A percentile compares a stretch with the other conserved stretches of the same genome.
Evolutionary conservation across 75 land plant species (phyloP).

Genomic region (Cryptomeria japonica): DNA sequence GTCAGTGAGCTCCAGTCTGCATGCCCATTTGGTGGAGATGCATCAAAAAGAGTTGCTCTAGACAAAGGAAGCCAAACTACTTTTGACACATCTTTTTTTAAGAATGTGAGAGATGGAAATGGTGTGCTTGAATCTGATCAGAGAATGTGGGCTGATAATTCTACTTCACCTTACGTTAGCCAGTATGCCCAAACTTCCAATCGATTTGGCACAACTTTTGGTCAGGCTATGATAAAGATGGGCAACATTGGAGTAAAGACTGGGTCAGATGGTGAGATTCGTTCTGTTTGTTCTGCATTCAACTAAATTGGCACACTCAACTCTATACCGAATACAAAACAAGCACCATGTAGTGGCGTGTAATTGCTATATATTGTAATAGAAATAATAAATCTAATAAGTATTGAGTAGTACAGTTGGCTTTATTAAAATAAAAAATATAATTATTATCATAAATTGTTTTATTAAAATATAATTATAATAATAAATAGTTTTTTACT

Average conservation of each 20-base stretch:
- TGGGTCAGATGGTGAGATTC: constrained; percentile 52
- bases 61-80: constrained; percentile 42
- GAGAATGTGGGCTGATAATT: constrained; percentile 31
- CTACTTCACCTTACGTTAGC: constrained; percentile 21
- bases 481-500: too few species aligned
- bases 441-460: too few species aligned
- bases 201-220: constrained; percentile 31
- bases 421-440: too few species aligned
- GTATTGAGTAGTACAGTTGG: too few species aligned
- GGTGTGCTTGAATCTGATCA: constrained; percentile 58
- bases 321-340: too few species aligned
- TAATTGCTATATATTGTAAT: too few species aligned
- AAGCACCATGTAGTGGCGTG: too few species aligned
- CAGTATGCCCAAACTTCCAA: constrained; percentile 18
- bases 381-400: too few species aligned
- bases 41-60: constrained; percentile 33
- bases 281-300: constrained; percentile 44
- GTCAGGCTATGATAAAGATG: constrained; percentile 53
- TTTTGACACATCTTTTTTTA: constrained; percentile 59
- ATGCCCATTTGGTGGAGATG: constrained; percentile 44
- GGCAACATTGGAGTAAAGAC: constrained; percentile 57
- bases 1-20: constrained; percentile 24
- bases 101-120: constrained; percentile 47
- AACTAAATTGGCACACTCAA: constrained; percentile 15
- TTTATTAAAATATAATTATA: too few species aligned